Percentiles rank a stretch among this genome's conserved stretches.
Evolutionary conservation across 1,284 basidiomycete species (phyloP).

Genomic region (Paramarasmius palmivorus): DNA sequence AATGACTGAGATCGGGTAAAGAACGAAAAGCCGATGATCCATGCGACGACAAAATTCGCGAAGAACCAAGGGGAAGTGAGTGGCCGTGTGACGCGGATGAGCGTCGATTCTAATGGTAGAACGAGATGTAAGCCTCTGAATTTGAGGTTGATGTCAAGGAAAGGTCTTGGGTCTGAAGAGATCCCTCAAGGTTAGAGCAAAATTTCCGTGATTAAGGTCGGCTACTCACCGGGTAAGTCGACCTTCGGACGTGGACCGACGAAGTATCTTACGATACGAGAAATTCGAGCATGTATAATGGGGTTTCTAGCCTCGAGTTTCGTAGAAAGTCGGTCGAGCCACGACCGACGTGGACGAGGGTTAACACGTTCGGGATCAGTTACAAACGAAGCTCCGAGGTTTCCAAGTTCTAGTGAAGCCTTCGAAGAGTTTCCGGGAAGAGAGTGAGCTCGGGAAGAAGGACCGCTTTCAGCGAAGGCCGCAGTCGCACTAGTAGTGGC

Average conservation of each 20-base stretch:
- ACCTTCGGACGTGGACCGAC: constrained; percentile 63
- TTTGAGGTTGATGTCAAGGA: constrained; percentile 49
- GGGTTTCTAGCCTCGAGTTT: constrained; percentile 14
- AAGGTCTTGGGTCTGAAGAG: constrained; percentile 50
- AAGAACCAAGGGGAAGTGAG: constrained; percentile 58
- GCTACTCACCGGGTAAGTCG: constrained; percentile 52
- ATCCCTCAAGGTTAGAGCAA: constrained; percentile 4
- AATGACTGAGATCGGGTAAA: constrained; percentile 74
- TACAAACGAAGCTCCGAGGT: not conserved
- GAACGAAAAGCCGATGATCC: constrained; percentile 75
- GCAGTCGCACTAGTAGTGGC: too few relatives aligned
- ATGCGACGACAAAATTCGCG: constrained; percentile 54
- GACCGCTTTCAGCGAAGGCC: too few relatives aligned
- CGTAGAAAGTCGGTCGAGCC: constrained; percentile 10
- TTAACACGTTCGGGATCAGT: constrained; percentile 6
- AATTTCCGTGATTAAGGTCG: not conserved
- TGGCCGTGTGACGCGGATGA: constrained; percentile 49
- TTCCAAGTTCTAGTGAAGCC: constrained; percentile 1
- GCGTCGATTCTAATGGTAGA: constrained; percentile 53
- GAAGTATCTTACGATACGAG: constrained; percentile 35
- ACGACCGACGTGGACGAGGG: constrained; percentile 1
- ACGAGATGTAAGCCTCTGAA: constrained; percentile 36
- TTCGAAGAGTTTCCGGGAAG: constrained; percentile 1
- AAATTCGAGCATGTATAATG: constrained; percentile 7
- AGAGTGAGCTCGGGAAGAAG: not conserved